phyloP scores from a whole-genome alignment of 345 rosid genomes.

The Linum usitatissimum region DNA sequence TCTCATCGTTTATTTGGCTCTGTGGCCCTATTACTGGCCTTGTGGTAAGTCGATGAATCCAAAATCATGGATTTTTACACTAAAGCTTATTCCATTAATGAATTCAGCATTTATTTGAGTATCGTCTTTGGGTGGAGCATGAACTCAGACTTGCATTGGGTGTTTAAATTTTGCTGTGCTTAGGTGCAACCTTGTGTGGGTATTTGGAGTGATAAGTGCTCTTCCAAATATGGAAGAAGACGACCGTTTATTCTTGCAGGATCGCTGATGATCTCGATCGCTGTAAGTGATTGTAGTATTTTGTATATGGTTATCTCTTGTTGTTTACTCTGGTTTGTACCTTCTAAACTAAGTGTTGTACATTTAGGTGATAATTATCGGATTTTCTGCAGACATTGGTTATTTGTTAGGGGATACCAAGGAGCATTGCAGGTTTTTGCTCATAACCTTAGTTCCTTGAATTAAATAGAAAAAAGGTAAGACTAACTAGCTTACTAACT shows the following conservation, averaged over 20 bases:
- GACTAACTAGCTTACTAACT: constrained; percentile 7
- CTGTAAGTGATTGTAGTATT: constrained; percentile 44
- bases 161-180: constrained; percentile 16
- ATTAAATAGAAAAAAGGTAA: background rate
- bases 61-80: background rate
- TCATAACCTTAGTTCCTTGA: constrained; percentile 17
- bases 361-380: constrained; percentile 88
- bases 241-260: constrained; percentile 91
- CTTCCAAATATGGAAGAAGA: constrained; percentile 81
- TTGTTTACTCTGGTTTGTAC: constrained; percentile 12
- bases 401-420: constrained; percentile 71
- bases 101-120: too few relatives aligned
- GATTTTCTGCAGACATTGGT: constrained; percentile 98
- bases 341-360: constrained; percentile 49
- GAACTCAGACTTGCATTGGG: background rate
- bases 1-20: constrained; percentile 96
- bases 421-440: constrained; percentile 81
- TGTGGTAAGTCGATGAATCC: constrained; percentile 49
- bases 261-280: constrained; percentile 65
- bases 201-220: constrained; percentile 93
- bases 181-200: constrained; percentile 99
- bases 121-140: background rate
- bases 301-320: constrained; percentile 4
- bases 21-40: constrained; percentile 98
- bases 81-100: background rate